phyloP scores from a whole-genome alignment of 169 alveolate species.

The Cryptosporidium muris region DNA sequence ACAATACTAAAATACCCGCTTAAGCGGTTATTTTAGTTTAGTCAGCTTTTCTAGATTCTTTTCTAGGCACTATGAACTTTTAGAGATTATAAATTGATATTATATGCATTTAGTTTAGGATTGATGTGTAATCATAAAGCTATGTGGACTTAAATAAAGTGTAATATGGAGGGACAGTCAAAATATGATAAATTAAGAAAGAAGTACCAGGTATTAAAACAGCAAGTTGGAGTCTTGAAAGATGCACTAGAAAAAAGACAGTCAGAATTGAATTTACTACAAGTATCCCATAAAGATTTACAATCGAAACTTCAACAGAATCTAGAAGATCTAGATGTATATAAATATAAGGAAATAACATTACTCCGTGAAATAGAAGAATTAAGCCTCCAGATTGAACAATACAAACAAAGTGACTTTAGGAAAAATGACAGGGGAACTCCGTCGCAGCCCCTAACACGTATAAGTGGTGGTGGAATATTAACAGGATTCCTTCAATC shows the following conservation, averaged over 20 bases:
- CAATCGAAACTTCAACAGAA: constrained; percentile 14
- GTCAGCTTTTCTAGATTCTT: too few relatives aligned
- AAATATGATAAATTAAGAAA: constrained; percentile 56
- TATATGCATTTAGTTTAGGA: too few relatives aligned
- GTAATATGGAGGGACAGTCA: constrained; percentile 54
- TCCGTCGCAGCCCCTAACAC: not conserved
- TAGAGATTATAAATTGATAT: too few relatives aligned
- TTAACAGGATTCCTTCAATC: constrained; percentile 48
- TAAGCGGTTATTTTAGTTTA: too few relatives aligned
- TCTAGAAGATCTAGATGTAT: constrained; percentile 22
- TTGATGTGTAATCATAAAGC: not conserved
- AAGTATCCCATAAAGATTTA: constrained; percentile 2
- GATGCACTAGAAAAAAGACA: constrained; percentile 5
- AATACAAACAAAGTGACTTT: not conserved
- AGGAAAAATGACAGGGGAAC: not conserved
- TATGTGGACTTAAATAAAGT: not conserved
- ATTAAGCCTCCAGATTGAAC: constrained; percentile 29
- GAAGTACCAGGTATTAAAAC: constrained; percentile 26
- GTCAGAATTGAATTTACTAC: not conserved
- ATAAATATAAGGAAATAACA: constrained; percentile 50
- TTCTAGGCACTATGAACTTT: too few relatives aligned
- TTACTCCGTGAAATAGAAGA: constrained; percentile 50
- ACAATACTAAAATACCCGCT: too few relatives aligned
- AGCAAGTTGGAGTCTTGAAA: constrained; percentile 28
- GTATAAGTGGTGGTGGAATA: constrained; percentile 22